Evolutionary conservation across 1,284 basidiomycete species (phyloP).

Genomic region (Phenoliferia sp.): DNA sequence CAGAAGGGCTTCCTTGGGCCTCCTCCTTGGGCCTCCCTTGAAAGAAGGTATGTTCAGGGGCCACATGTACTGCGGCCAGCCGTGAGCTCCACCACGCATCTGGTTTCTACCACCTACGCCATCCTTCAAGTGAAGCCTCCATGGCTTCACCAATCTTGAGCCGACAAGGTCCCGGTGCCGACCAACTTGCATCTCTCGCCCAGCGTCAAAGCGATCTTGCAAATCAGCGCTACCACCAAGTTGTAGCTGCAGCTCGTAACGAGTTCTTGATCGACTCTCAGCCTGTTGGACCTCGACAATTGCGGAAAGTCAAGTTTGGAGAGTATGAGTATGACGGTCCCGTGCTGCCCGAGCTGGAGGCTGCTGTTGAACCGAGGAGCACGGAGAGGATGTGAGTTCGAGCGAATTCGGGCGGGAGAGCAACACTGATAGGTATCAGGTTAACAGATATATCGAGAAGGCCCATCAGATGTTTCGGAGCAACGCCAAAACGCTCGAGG

Average conservation of each 20-base stretch:
- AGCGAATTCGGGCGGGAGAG: neutral
- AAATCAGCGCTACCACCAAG: neutral
- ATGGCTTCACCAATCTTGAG: neutral
- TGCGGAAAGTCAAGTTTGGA: neutral
- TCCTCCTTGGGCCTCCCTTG: too few relatives aligned
- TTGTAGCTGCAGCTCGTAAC: neutral
- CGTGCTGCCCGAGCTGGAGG: neutral
- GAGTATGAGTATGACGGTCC: neutral
- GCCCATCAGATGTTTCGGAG: neutral
- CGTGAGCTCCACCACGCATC: too few relatives aligned
- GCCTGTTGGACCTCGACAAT: neutral
- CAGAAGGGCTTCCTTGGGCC: too few relatives aligned
- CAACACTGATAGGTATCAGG: neutral
- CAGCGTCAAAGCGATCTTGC: neutral
- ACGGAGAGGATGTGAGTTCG: neutral
- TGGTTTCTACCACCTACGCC: too few relatives aligned
- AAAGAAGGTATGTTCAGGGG: too few relatives aligned
- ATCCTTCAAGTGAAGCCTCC: too few relatives aligned
- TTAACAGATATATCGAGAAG: neutral
- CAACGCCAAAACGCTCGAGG: neutral
- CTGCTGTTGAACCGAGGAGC: neutral
- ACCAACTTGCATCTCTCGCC: neutral
- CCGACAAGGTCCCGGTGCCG: neutral
- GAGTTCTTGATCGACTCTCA: neutral
- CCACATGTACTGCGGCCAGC: too few relatives aligned